Conservation (phyloP, 2,329 filamentous ascomycete species). For the Hypoxylon rubiginosum region DNA sequence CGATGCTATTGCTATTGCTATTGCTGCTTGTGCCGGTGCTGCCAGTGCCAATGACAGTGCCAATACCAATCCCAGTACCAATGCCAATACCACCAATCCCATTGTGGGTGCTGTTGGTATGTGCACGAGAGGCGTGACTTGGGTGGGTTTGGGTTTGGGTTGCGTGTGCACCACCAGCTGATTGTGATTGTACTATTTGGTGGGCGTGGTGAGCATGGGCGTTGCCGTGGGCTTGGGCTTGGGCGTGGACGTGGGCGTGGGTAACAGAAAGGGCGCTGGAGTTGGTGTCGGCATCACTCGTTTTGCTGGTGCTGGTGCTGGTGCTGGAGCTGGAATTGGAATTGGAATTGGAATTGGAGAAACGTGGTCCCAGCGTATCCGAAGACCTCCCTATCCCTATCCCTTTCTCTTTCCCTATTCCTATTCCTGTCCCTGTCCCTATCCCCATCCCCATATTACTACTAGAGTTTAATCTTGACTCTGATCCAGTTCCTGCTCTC, state of each 20-base stretch:
- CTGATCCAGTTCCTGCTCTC: constrained; percentile 31
- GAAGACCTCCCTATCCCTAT: constrained; percentile 15
- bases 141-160: constrained; percentile 11
- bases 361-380: constrained; percentile 49
- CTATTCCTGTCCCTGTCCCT: background rate
- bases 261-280: constrained; percentile 27
- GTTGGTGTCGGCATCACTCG: constrained; percentile 37
- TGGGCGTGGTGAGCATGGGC: constrained; percentile 4
- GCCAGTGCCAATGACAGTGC: constrained; percentile 25
- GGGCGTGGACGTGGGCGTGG: constrained; percentile 18
- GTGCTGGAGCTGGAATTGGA: too few species aligned
- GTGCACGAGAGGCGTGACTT: constrained; percentile 28
- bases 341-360: constrained; percentile 39
- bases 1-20: constrained; percentile 18
- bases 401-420: constrained; percentile 25
- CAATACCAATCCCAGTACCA: constrained; percentile 4
- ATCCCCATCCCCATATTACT: constrained; percentile 33
- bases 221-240: constrained; percentile 19
- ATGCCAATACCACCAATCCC: constrained; percentile 19
- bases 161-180: background rate
- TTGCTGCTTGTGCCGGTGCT: constrained; percentile 19
- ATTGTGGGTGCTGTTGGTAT: constrained; percentile 27
- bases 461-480: constrained; percentile 31
- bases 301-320: constrained; percentile 5
- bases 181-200: background rate